Evolutionary conservation across 164 flowering plant genomes (phyloP).

Genomic region (Taxillus chinensis): DNA sequence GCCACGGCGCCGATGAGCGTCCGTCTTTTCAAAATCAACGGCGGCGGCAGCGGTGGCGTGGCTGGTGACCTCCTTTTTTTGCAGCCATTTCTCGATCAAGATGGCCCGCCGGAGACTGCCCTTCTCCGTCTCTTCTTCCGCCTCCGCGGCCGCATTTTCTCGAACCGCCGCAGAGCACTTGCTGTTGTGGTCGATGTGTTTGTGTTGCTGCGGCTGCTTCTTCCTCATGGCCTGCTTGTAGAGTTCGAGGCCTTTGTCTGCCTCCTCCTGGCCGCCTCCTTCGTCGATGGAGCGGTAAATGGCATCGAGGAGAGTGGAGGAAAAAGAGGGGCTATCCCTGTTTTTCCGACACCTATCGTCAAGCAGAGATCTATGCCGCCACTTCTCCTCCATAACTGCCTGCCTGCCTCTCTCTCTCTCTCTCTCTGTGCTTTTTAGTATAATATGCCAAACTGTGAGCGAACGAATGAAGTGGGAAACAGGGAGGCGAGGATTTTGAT

Average conservation of each 20-base stretch:
- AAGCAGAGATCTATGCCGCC: slow-evolving; percentile 12
- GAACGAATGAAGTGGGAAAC: neutral
- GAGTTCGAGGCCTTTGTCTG: slow-evolving; percentile 23
- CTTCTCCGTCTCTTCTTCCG: slow-evolving; percentile 15
- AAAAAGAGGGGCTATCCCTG: slow-evolving; percentile 52
- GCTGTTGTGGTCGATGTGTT: too few species aligned
- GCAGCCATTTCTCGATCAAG: slow-evolving; percentile 59
- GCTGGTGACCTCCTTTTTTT: slow-evolving; percentile 32
- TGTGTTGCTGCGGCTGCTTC: slow-evolving; percentile 15
- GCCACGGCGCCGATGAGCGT: too few species aligned
- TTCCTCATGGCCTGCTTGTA: slow-evolving; percentile 29
- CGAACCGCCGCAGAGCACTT: too few species aligned
- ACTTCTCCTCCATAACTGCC: too few species aligned
- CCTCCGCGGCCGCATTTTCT: neutral
- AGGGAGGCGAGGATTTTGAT: slow-evolving; percentile 3
- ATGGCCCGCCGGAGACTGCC: slow-evolving; percentile 26
- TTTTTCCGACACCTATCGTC: slow-evolving; percentile 14
- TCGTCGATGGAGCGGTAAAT: slow-evolving; percentile 89
- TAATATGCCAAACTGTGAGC: neutral
- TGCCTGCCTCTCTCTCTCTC: slow-evolving; percentile 19
- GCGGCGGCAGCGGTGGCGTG: slow-evolving; percentile 1
- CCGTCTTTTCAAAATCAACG: too few species aligned
- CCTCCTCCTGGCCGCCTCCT: slow-evolving; percentile 8
- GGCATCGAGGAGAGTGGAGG: slow-evolving; percentile 81
- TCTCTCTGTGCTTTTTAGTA: neutral